These are phyloP conservation scores for Beauveria brongniartii DNA, from an alignment of 2,329 filamentous ascomycete species.

Conservation along the genomic window DNA sequence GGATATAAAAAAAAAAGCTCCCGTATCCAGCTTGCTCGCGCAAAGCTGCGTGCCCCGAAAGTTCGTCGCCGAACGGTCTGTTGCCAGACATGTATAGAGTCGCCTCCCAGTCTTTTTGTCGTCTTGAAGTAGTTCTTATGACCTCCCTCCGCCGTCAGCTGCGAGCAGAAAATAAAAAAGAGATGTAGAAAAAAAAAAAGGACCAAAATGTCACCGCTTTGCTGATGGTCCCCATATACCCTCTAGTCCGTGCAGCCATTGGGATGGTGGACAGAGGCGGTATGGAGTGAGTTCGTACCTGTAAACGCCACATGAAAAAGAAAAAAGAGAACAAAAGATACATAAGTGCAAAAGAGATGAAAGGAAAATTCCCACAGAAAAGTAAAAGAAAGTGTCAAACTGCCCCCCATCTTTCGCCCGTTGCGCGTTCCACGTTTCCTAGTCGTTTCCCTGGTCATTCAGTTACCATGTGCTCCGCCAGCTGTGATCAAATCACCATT, in stretches of 20 bases:
- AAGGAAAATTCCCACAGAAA: neutral
- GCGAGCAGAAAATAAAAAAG: neutral
- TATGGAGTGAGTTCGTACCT: neutral
- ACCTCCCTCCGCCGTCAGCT: neutral
- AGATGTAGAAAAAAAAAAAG: neutral
- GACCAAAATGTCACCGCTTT: neutral
- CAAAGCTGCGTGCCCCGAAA: neutral
- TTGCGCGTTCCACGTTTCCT: neutral
- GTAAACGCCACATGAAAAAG: conserved; percentile 8
- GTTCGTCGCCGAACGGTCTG: conserved; percentile 23
- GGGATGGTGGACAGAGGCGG: neutral
- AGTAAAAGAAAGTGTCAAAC: neutral
- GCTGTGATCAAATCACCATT: conserved; percentile 32
- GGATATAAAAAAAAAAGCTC: conserved; percentile 12
- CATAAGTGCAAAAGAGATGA: neutral
- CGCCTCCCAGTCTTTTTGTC: conserved; percentile 16
- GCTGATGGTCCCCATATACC: neutral
- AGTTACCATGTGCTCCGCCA: neutral
- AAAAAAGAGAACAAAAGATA: conserved; percentile 1
- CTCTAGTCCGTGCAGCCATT: neutral
- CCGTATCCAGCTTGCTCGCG: neutral
- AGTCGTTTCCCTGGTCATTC: neutral
- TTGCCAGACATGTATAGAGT: conserved; percentile 25
- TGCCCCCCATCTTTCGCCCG: neutral
- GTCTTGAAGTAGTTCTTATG: neutral